phyloP scores from a whole-genome alignment of 2,329 filamentous ascomycete genomes.

The Fusarium albosuccineum region DNA sequence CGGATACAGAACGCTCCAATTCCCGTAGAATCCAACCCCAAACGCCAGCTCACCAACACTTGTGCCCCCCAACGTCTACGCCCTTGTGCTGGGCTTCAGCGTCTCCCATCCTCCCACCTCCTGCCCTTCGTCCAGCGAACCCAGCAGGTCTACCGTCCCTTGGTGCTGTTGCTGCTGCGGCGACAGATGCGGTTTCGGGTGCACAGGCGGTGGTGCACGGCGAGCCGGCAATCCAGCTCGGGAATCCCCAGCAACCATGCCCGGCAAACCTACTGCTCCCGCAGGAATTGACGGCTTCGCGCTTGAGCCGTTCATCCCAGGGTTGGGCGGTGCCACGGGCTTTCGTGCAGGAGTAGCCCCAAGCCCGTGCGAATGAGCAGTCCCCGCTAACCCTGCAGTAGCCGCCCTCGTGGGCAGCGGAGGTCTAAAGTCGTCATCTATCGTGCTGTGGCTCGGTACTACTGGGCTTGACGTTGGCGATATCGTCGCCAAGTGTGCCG shows the following conservation, averaged over 20 bases:
- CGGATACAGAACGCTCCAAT: constrained; percentile 18
- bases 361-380: constrained; percentile 25
- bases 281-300: constrained; percentile 29
- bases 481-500: constrained; percentile 62
- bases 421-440: constrained; percentile 45
- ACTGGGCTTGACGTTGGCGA: constrained; percentile 45
- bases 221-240: constrained; percentile 33
- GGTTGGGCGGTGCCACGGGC: constrained; percentile 44
- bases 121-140: constrained; percentile 62
- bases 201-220: constrained; percentile 36
- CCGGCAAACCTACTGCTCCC: constrained; percentile 36
- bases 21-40: constrained; percentile 25
- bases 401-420: constrained; percentile 42
- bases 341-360: constrained; percentile 40
- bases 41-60: constrained; percentile 1
- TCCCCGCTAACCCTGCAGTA: constrained; percentile 29
- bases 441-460: constrained; percentile 27
- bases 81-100: constrained; percentile 60
- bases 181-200: constrained; percentile 37
- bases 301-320: constrained; percentile 37
- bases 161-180: constrained; percentile 46
- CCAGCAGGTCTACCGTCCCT: constrained; percentile 57
- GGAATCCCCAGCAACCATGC: constrained; percentile 36
- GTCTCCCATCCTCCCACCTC: constrained; percentile 69
- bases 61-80: constrained; percentile 15